Conservation (phyloP, 1,284 basidiomycete genomes). For the Apiotrichum mycotoxinovorans region DNA sequence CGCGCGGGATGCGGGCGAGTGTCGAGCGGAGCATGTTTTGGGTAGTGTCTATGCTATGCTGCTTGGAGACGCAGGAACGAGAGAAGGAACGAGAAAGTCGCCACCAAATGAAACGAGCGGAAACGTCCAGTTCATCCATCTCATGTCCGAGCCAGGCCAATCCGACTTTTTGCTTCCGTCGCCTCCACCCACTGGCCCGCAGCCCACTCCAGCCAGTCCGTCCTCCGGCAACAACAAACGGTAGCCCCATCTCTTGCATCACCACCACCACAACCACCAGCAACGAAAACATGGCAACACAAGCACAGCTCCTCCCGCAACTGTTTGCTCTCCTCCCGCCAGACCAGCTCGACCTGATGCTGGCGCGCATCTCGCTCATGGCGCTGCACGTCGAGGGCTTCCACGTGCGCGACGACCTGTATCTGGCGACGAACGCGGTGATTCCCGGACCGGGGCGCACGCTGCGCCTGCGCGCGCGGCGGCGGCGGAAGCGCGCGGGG, state of each 20-base stretch:
- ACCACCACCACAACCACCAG: background rate
- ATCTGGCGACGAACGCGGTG: conserved; percentile 30
- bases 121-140: too few species aligned
- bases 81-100: background rate
- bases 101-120: too few species aligned
- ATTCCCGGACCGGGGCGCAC: conserved; percentile 30
- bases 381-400: conserved; percentile 30
- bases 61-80: too few species aligned
- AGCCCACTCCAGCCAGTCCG: background rate
- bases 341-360: conserved; percentile 20
- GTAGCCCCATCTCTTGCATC: too few species aligned
- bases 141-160: too few species aligned
- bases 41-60: background rate
- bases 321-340: conserved; percentile 38
- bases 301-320: conserved; percentile 32
- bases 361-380: conserved; percentile 33
- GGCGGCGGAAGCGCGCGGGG: conserved; percentile 1
- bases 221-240: background rate
- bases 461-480: conserved; percentile 19
- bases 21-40: conserved; percentile 7
- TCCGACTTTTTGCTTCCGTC: conserved; percentile 7
- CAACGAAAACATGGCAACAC: conserved; percentile 9
- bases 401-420: conserved; percentile 32
- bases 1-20: background rate
- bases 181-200: background rate